phyloP scores from a whole-genome alignment of 73 alveolate genomes.

The Durusdinium trenchii region DNA sequence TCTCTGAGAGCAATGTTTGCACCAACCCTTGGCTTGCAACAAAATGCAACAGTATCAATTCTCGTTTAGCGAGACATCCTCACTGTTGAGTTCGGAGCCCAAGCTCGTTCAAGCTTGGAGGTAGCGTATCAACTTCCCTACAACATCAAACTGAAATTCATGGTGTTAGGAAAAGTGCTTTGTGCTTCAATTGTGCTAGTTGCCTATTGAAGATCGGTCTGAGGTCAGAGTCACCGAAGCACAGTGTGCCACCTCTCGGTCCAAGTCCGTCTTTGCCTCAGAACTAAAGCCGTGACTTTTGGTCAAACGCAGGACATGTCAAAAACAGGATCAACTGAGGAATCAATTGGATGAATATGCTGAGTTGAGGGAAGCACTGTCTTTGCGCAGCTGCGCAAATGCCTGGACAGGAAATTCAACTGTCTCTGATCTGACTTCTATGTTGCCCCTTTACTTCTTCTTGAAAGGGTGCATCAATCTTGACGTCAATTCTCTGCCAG shows the following conservation, averaged over 20 bases:
- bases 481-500: background rate
- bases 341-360: background rate
- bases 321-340: background rate
- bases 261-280: slow-evolving; percentile 61
- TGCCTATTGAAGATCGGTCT: slow-evolving; percentile 68
- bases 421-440: background rate
- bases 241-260: slow-evolving; percentile 86
- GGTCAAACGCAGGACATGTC: background rate
- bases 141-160: no score
- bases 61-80: background rate
- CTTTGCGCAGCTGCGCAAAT: slow-evolving; percentile 50
- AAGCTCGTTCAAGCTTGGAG: slow-evolving; percentile 83
- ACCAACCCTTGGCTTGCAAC: background rate
- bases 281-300: background rate
- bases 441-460: background rate
- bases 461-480: background rate
- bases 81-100: slow-evolving; percentile 25
- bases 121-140: slow-evolving; percentile 41
- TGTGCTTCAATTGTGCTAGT: background rate
- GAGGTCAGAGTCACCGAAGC: slow-evolving; percentile 84
- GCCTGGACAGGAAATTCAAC: background rate
- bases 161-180: background rate
- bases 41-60: background rate
- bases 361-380: background rate
- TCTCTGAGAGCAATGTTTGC: slow-evolving; percentile 72